Evolutionary conservation across 352 stramenopile genomes (phyloP).

Genomic region (Phytophthora quininea): DNA sequence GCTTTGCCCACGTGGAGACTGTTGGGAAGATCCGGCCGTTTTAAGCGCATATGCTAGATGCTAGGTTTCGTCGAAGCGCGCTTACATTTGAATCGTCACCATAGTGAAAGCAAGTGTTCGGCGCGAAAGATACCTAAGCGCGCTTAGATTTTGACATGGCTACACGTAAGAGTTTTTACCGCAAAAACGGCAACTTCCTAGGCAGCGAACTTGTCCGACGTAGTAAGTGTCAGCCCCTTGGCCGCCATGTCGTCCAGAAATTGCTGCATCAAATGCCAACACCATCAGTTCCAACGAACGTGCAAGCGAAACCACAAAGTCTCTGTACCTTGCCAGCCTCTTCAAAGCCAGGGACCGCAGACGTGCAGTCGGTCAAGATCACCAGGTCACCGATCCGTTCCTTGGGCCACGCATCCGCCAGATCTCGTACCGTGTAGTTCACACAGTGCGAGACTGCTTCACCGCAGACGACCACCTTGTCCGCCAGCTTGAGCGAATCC

Average conservation of each 20-base stretch:
- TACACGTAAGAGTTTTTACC: background rate
- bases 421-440: slow-evolving; percentile 95
- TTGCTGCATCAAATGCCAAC: slow-evolving; percentile 29
- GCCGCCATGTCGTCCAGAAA: slow-evolving; percentile 70
- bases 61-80: too few relatives aligned
- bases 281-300: slow-evolving; percentile 9
- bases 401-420: slow-evolving; percentile 85
- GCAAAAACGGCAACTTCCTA: slow-evolving; percentile 17
- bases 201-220: slow-evolving; percentile 47
- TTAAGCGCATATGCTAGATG: background rate
- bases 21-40: slow-evolving; percentile 28
- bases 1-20: slow-evolving; percentile 19
- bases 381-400: slow-evolving; percentile 72
- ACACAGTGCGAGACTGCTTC: slow-evolving; percentile 97
- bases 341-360: slow-evolving; percentile 77
- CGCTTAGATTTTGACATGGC: slow-evolving; percentile 28
- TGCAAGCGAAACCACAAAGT: slow-evolving; percentile 14
- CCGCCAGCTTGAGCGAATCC: slow-evolving; percentile 80
- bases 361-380: slow-evolving; percentile 81
- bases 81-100: too few relatives aligned
- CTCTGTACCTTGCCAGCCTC: slow-evolving; percentile 54
- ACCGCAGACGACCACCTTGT: slow-evolving; percentile 92
- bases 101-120: background rate
- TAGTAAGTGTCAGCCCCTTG: slow-evolving; percentile 68
- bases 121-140: slow-evolving; percentile 23